Base-by-base conservation (phyloP, 1,139 yeast genomes). In the Candida pseudocylindracea region DNA sequence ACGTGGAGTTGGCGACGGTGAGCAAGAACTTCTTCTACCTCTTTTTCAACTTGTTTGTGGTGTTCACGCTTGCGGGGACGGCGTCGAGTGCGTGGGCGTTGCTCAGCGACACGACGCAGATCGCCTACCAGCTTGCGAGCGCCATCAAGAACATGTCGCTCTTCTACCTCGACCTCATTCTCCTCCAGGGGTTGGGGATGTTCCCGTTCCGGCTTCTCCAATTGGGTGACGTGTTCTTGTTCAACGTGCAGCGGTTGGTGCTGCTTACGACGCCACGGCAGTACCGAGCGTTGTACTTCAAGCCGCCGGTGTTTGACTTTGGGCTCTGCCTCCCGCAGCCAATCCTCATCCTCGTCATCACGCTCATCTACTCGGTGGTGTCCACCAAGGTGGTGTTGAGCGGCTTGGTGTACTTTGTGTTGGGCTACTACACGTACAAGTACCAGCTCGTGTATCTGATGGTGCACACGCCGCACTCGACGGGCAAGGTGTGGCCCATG, bases 181-280 rank as follows among this genome's bases (percentile, higher is more conserved):
- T 80, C 25, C 60, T 80, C 30, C 94, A 80, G 49, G 93, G 93
- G 0, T 51, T 80, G 29, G 92, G 88, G 2, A 74, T 81, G 64
- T 74, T 75, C 45, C 93, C 93, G 1, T 70, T 78, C 39, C 67
- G 79, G 36, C 52, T 80, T 29, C 53, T 81, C 20, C 34, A 38
- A 10, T 34, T 39, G 33, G 42, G 32, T 52, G 35, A 67, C 63
- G 44, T 74, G 63, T 49, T 81, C 67, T 31, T 67, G 60, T 36
- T 68, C 38, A 45, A 37, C 29, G 6, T 15, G 6, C 20, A 15
- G 20, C 20, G 20, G 20, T 62, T 58, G 44, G 56, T 61, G 28
- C 49, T 57, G 39, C 52, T 60, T 37, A 54, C 52, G 40, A 72
- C 80, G 0, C 76, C 80, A 2, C 51, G 78, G 38, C 70, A 67